phyloP scores from a whole-genome alignment of 2,329 filamentous ascomycete species.

The Rosellinia necatrix region DNA sequence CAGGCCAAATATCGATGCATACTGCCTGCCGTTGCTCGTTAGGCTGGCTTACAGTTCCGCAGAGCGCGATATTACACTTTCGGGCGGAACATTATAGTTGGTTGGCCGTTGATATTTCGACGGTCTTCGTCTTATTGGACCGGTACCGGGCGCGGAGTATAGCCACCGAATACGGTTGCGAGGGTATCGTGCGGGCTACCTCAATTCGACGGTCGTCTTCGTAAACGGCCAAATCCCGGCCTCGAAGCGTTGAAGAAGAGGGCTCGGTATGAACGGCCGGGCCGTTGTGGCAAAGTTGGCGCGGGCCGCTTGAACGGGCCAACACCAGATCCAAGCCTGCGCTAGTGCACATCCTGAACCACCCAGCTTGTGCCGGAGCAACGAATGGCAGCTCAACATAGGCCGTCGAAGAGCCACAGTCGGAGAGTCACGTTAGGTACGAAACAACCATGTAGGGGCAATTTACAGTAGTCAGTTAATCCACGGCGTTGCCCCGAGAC shows the following conservation, averaged over 20 bases:
- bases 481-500: neutral
- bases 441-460: constrained; percentile 1
- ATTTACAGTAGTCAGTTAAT: neutral
- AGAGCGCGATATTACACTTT: constrained; percentile 5
- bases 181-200: constrained; percentile 10
- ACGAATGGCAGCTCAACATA: constrained; percentile 1
- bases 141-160: neutral
- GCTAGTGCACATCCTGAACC: constrained; percentile 17
- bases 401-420: neutral
- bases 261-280: constrained; percentile 8
- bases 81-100: neutral
- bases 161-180: neutral
- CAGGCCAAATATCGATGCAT: constrained; percentile 12
- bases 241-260: constrained; percentile 25
- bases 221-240: constrained; percentile 18
- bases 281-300: constrained; percentile 26
- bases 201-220: constrained; percentile 10
- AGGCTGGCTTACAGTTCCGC: constrained; percentile 1
- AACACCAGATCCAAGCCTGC: constrained; percentile 22
- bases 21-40: neutral
- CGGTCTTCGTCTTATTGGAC: constrained; percentile 5
- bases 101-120: neutral
- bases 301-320: constrained; percentile 28
- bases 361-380: constrained; percentile 1
- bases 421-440: constrained; percentile 6